These are phyloP conservation scores for Stephanodiscus minutulus DNA, from an alignment of 108 stramenopile genomes.

Conservation along the genomic window DNA sequence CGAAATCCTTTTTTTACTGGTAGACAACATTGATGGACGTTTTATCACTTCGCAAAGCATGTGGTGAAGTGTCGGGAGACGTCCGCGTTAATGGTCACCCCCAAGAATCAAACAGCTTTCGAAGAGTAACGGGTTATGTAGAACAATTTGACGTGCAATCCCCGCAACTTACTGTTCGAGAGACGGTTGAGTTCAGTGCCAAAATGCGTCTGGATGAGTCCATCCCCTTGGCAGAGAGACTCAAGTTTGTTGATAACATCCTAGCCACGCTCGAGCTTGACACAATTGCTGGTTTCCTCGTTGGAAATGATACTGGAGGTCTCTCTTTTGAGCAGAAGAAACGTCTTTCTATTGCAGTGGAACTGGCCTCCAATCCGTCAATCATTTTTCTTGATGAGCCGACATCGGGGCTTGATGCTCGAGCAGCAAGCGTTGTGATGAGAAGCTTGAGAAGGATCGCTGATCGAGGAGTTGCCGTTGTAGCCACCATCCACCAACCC, in stretches of 20 bases:
- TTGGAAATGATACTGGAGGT: constrained; percentile 63
- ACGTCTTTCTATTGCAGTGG: constrained; percentile 77
- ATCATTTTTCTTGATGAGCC: constrained; percentile 43
- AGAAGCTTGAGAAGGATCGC: constrained; percentile 64
- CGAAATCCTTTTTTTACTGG: constrained; percentile 4
- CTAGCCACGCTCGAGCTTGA: constrained; percentile 69
- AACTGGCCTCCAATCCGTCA: constrained; percentile 60
- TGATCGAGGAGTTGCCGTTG: constrained; percentile 59
- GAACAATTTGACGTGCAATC: constrained; percentile 90
- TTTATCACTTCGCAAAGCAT: constrained; percentile 82
- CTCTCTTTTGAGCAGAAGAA: constrained; percentile 76
- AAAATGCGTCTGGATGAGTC: constrained; percentile 73
- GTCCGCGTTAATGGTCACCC: constrained; percentile 81
- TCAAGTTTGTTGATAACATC: constrained; percentile 71
- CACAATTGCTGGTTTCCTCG: constrained; percentile 48
- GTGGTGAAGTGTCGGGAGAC: constrained; percentile 78
- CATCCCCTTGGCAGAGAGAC: constrained; percentile 41
- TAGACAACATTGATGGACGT: constrained; percentile 76
- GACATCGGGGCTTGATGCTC: constrained; percentile 57
- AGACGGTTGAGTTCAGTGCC: constrained; percentile 88
- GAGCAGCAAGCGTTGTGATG: constrained; percentile 68
- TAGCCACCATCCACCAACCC: constrained; percentile 89
- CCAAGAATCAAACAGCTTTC: constrained; percentile 64
- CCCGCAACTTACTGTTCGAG: constrained; percentile 76
- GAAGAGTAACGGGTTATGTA: constrained; percentile 81